Base-by-base conservation (phyloP, 1,139 yeast genomes). In the Kurtzmaniella quercitrusa region DNA sequence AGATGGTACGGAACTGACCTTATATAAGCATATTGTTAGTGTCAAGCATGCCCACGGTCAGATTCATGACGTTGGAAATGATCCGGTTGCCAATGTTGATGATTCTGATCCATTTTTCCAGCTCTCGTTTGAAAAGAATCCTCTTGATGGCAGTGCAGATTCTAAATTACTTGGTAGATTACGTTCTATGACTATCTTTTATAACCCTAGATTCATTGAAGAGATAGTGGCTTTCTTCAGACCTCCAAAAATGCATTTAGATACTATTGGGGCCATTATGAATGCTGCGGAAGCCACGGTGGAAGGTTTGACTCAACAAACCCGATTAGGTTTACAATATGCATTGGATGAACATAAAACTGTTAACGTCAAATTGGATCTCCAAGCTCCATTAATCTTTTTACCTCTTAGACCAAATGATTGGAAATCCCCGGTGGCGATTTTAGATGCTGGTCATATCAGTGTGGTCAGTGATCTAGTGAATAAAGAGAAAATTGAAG, bases 251-350 rank as follows among this genome's bases (percentile, higher is more conserved):
- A 81, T 82, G 33, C 96, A 91, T 55, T 70, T 85, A 47, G 96
- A 90, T 56, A 90, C 98, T 0, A 81, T 94, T 34, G 95, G 93
- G 25, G 95, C 95, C 5, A 81, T 94, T 25, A 81, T 94, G 81
- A 86, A 82, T 60, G 98, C 96, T 0, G 98, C 99, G 0, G 96
- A 91, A 51, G 90, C 93, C 0, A 90, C 97, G 0, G 86, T 94
- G 46, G 96, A 90, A 59, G 97, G 95, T 2, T 70, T 94, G 50
- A 82, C 96, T 0, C 75, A 85, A 25, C 96, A 90, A 59, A 93
- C 98, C 0, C 73, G 98, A 56, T 77, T 94, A 49, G 98, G 98
- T 0, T 73, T 94, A 31, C 96, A 91, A 60, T 90, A 94, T 54
- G 95, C 96, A 0, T 71, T 94, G 50, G 95, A 90, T 49, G 96